A percentile compares a stretch with the other conserved stretches of the same genome.
Evolutionary conservation across 2,329 filamentous ascomycete genomes (phyloP).

Genomic region (Colletotrichum aenigma): DNA sequence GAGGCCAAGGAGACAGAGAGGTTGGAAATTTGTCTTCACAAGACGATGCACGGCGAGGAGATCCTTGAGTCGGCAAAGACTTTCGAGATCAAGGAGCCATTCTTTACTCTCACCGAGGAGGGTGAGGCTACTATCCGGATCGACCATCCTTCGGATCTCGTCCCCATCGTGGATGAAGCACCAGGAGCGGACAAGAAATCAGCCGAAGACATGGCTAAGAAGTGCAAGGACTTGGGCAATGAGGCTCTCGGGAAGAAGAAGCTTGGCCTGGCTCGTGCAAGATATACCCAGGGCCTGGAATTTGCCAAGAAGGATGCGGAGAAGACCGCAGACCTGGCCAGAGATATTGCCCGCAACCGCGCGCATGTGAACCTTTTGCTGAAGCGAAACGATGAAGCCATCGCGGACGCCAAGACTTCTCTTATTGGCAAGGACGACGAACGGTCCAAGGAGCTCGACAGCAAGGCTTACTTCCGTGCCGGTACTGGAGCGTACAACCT

Average conservation of each 20-base stretch:
- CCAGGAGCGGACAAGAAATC: neutral
- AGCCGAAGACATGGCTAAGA: conserved; percentile 13
- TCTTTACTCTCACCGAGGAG: conserved; percentile 45
- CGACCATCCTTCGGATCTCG: conserved; percentile 35
- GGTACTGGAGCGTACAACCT: conserved; percentile 33
- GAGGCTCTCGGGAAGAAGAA: conserved; percentile 27
- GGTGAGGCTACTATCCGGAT: conserved; percentile 43
- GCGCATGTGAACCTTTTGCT: conserved; percentile 35
- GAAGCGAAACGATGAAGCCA: conserved; percentile 33
- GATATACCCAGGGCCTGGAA: conserved; percentile 30
- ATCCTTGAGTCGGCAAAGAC: conserved; percentile 34
- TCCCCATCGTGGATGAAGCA: conserved; percentile 10
- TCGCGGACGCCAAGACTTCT: conserved; percentile 31
- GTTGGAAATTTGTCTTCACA: conserved; percentile 37
- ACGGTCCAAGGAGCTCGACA: conserved; percentile 25
- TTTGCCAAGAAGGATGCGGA: neutral
- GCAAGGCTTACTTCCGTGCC: conserved; percentile 36
- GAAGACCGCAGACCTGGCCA: conserved; percentile 19
- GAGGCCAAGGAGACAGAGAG: conserved; percentile 28
- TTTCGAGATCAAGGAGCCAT: conserved; percentile 54
- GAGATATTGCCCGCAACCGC: conserved; percentile 36
- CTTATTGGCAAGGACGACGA: conserved; percentile 22
- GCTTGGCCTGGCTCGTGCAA: conserved; percentile 22
- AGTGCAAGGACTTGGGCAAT: conserved; percentile 33
- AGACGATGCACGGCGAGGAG: conserved; percentile 33